These are phyloP conservation scores for Cyclotella sp. DNA, from an alignment of 108 stramenopile species.

Conservation along the genomic window DNA sequence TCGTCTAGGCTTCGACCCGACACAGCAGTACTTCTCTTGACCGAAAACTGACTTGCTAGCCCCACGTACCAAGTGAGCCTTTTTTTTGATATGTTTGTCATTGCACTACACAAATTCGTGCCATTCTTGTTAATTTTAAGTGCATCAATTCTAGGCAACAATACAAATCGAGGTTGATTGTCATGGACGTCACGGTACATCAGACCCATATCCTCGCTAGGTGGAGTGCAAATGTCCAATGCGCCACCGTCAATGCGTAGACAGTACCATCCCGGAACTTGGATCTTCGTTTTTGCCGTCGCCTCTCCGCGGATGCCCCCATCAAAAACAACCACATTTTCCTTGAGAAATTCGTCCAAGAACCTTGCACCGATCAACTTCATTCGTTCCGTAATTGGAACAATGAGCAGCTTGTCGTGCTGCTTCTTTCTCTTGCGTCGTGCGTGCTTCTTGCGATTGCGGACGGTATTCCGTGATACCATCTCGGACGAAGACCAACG, in stretches of 20 bases:
- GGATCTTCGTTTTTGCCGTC: neutral
- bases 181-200: slow-evolving; percentile 7
- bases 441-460: slow-evolving; percentile 1
- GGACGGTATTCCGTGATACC: neutral
- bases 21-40: slow-evolving; percentile 6
- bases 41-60: slow-evolving; percentile 1
- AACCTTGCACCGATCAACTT: neutral
- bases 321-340: slow-evolving; percentile 1
- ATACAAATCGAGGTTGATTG: slow-evolving; percentile 10
- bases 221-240: neutral
- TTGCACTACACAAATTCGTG: neutral
- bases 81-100: neutral
- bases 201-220: neutral
- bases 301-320: neutral
- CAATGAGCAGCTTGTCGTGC: slow-evolving; percentile 6
- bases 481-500: slow-evolving; percentile 1
- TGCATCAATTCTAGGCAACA: slow-evolving; percentile 10
- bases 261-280: neutral
- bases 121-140: slow-evolving; percentile 4
- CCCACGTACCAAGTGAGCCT: slow-evolving; percentile 1
- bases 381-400: neutral
- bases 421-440: slow-evolving; percentile 2
- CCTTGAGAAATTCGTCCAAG: neutral
- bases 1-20: too few species aligned
- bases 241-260: slow-evolving; percentile 4